Conservation (phyloP, 805 yeast species). For the Wickerhamiella lipophila region DNA sequence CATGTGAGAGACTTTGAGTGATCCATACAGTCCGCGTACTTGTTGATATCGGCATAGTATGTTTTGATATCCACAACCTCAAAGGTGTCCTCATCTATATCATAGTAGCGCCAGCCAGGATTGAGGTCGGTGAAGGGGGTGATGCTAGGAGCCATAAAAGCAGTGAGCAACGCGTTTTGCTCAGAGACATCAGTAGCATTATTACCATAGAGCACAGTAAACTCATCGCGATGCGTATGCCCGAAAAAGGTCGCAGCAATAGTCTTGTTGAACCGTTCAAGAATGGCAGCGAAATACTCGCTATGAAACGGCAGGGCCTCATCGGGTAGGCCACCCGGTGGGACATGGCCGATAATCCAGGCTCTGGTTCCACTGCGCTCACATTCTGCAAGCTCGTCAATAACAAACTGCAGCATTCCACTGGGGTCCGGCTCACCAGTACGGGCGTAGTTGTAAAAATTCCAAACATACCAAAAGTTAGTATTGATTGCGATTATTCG, state of each 20-base stretch:
- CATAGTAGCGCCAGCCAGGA: slow-evolving; percentile 64
- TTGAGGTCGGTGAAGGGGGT: slow-evolving; percentile 49
- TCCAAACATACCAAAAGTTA: slow-evolving; percentile 53
- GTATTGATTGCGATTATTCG: slow-evolving; percentile 53
- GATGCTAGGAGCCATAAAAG: slow-evolving; percentile 55
- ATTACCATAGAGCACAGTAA: slow-evolving; percentile 44
- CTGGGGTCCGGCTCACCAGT: slow-evolving; percentile 44
- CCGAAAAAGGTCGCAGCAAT: slow-evolving; percentile 61
- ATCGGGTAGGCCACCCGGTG: slow-evolving; percentile 37
- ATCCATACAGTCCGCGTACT: slow-evolving; percentile 27
- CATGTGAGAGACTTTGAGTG: slow-evolving; percentile 38
- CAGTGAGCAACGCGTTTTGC: slow-evolving; percentile 40
- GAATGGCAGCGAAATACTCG: slow-evolving; percentile 40
- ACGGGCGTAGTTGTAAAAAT: slow-evolving; percentile 43
- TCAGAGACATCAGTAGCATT: slow-evolving; percentile 35
- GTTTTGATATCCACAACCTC: slow-evolving; percentile 45
- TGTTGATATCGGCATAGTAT: slow-evolving; percentile 43
- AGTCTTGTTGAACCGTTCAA: slow-evolving; percentile 53
- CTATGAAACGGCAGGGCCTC: slow-evolving; percentile 54
- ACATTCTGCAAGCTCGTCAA: slow-evolving; percentile 48
- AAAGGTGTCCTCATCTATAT: slow-evolving; percentile 49
- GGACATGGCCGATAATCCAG: slow-evolving; percentile 65
- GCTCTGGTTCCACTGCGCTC: slow-evolving; percentile 48
- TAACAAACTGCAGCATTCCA: slow-evolving; percentile 49
- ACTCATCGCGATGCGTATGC: slow-evolving; percentile 59